Base-by-base conservation (phyloP, 1,284 basidiomycete species). In the Mycena sp. region DNA sequence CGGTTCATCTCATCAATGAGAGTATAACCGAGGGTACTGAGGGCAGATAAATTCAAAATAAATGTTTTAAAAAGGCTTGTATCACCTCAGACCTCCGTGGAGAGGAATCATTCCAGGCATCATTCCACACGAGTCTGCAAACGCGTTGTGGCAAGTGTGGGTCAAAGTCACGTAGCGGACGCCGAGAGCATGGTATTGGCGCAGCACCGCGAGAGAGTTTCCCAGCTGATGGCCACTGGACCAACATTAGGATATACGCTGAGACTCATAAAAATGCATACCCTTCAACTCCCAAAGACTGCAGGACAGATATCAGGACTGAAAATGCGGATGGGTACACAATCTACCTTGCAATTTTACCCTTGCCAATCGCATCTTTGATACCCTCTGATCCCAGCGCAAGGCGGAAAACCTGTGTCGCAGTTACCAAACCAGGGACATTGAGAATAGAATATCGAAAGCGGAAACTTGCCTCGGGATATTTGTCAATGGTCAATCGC, bases 261-360 rank as follows among this genome's bases (percentile, higher is more conserved):
- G n/a, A n/a, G n/a, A n/a, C n/a, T n/a, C n/a, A n/a, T n/a, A n/a
- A n/a, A n/a, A n/a, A n/a, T n/a, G n/a, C 84, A 21, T 68, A 93
- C 92, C 95, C 95, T 80, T 98, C 95, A 19, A 96, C 85, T n/a
- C 95, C 95, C 16, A 97, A 59, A 97, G 77, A 73, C 92, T 90
- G 0, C 40, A 44, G 29, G 2, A 35, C 3, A 38, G 30, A 23
- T 30, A 46, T n/a, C 16, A 4, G 19, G 21, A 9, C 28, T 14
- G 11, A 45, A 23, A 2, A n/a, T 26, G 44, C 2, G 17, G 45
- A 35, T 1, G 7, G 23, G 11, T 21, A 9, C 10, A 29, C 11
- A 10, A 41, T 19, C 17, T 17, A 63, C 56, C 57, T 60, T 23
- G 94, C 95, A 55, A 98, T 91, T 75, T 93, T 95, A 55, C 92